phyloP scores from a whole-genome alignment of 805 yeast species.

The Wickerhamomyces subpelliculosus region DNA sequence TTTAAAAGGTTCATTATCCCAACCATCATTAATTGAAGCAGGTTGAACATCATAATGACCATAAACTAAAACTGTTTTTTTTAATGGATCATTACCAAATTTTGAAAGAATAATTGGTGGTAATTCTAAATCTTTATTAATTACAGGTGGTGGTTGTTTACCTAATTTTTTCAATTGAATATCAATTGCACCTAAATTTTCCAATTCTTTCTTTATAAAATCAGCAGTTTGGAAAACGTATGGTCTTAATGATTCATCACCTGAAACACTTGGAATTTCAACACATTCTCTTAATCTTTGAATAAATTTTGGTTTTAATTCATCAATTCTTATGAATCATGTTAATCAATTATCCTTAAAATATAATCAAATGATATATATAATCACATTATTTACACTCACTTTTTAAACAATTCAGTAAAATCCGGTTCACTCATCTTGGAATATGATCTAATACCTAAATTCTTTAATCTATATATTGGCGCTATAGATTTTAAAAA shows the following conservation, averaged over 20 bases:
- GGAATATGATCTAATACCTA: neutral
- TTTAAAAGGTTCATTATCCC: conserved; percentile 89
- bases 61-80: conserved; percentile 85
- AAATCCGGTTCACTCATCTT: conserved; percentile 9
- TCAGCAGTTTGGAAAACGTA: conserved; percentile 86
- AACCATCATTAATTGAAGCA: conserved; percentile 86
- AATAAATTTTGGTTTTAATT: conserved; percentile 68
- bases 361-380: neutral
- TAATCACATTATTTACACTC: neutral
- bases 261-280: conserved; percentile 90
- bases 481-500: neutral
- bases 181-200: conserved; percentile 69
- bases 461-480: no score
- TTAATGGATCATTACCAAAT: conserved; percentile 71
- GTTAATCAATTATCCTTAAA: neutral
- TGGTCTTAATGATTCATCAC: conserved; percentile 84
- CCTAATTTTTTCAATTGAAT: conserved; percentile 81
- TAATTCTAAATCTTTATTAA: conserved; percentile 54
- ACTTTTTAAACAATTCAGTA: conserved; percentile 10
- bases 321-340: conserved; percentile 52
- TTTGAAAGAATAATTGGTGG: conserved; percentile 96
- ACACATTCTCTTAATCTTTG: conserved; percentile 76
- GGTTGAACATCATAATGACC: conserved; percentile 99
- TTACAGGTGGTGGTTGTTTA: conserved; percentile 86
- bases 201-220: conserved; percentile 66